Conservation (phyloP, 1,284 basidiomycete species). For the Hymenochaete sp. region DNA sequence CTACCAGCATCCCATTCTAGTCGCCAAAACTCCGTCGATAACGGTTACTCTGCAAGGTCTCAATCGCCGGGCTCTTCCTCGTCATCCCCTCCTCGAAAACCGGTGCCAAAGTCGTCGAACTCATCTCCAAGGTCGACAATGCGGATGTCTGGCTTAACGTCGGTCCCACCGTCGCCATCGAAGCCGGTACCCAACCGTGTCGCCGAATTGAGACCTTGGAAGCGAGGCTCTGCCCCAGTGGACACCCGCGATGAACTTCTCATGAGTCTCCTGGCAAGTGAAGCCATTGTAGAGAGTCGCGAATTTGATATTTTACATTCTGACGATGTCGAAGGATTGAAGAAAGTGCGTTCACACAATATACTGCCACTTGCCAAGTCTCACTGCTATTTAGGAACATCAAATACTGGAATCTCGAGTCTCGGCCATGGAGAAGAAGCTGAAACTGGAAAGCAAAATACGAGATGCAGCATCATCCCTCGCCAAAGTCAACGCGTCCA, state of each 20-base stretch:
- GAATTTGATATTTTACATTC: constrained; percentile 66
- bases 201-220: constrained; percentile 20
- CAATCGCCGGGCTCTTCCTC: constrained; percentile 23
- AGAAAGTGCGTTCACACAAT: constrained; percentile 54
- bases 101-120: constrained; percentile 27
- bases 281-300: constrained; percentile 77
- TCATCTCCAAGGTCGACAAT: constrained; percentile 22
- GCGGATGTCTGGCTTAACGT: constrained; percentile 28
- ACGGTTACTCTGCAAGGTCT: constrained; percentile 19
- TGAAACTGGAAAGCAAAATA: constrained; percentile 69
- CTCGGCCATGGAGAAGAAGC: constrained; percentile 56
- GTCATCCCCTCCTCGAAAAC: constrained; percentile 26
- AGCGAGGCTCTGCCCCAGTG: constrained; percentile 27
- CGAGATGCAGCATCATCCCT: constrained; percentile 70
- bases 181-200: constrained; percentile 25
- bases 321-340: constrained; percentile 86
- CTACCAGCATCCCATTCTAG: not conserved
- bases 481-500: constrained; percentile 53
- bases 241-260: constrained; percentile 63
- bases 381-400: constrained; percentile 45
- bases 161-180: constrained; percentile 36
- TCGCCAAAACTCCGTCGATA: constrained; percentile 23
- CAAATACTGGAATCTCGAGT: constrained; percentile 55
- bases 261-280: constrained; percentile 75
- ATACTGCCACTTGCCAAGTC: not conserved